These are phyloP conservation scores for Venturia oleaginea DNA, from an alignment of 2,329 filamentous ascomycete genomes.

Conservation along the genomic window DNA sequence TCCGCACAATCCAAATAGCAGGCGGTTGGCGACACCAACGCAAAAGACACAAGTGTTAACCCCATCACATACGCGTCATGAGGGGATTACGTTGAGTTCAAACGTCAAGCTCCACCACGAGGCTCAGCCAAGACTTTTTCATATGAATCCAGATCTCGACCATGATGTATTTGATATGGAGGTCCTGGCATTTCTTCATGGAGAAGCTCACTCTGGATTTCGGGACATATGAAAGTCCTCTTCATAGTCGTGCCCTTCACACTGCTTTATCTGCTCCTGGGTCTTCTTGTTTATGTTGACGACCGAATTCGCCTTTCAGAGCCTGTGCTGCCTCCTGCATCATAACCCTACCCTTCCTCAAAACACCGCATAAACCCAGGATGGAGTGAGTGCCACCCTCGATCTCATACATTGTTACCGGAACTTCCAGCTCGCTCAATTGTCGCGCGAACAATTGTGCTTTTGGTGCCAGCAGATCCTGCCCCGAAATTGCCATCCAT, in stretches of 20 bases:
- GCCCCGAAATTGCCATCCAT: conserved; percentile 27
- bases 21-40: background rate
- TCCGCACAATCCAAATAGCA: background rate
- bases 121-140: background rate
- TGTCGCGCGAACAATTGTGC: conserved; percentile 11
- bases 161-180: background rate
- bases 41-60: background rate
- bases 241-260: background rate
- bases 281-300: background rate
- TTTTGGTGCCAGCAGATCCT: conserved; percentile 28
- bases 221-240: background rate
- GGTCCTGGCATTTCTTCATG: background rate
- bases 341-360: background rate
- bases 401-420: background rate
- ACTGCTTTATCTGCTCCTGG: background rate
- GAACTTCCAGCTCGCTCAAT: background rate
- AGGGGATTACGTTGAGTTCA: background rate
- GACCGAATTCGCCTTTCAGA: background rate
- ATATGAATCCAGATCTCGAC: background rate
- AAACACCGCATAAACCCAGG: background rate
- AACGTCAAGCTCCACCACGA: background rate
- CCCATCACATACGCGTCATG: background rate
- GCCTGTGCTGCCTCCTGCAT: background rate
- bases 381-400: conserved; percentile 7
- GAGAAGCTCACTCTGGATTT: background rate